Conservation (phyloP, 2,329 filamentous ascomycete species). For the Lecanicillium sp. region DNA sequence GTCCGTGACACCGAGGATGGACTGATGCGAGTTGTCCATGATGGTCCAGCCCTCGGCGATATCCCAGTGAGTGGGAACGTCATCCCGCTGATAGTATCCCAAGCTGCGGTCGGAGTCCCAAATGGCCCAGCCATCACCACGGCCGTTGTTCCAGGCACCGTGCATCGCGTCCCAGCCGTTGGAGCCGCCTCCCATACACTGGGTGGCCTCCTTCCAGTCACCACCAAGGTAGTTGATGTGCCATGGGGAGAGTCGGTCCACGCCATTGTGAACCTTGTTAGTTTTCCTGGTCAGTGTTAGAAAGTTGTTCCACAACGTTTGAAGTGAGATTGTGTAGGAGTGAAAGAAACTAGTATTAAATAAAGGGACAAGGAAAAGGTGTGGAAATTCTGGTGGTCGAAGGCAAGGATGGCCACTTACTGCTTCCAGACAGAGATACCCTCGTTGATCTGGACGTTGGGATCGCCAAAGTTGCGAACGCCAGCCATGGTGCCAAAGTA, state of each 20-base stretch:
- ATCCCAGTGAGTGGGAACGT: constrained; percentile 45
- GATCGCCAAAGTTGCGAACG: constrained; percentile 45
- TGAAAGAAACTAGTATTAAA: no score
- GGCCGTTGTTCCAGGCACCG: constrained; percentile 37
- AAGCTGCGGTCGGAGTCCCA: constrained; percentile 17
- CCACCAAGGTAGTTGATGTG: constrained; percentile 41
- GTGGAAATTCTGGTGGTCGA: no score
- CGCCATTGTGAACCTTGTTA: constrained; percentile 26
- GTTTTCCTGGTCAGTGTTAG: constrained; percentile 21
- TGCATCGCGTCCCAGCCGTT: constrained; percentile 46
- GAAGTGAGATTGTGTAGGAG: no score
- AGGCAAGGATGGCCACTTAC: no score
- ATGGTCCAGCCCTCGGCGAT: constrained; percentile 47
- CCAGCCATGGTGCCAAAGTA: constrained; percentile 48
- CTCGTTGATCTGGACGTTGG: constrained; percentile 21
- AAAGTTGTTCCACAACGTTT: neutral
- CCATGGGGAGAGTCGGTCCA: constrained; percentile 41
- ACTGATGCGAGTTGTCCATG: constrained; percentile 11
- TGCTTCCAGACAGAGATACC: constrained; percentile 40
- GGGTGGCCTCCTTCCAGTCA: constrained; percentile 36
- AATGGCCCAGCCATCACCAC: constrained; percentile 42
- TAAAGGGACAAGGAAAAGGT: constrained; percentile 9
- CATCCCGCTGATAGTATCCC: constrained; percentile 41
- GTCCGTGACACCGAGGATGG: constrained; percentile 26
- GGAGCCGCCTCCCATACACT: constrained; percentile 42